Evolutionary conservation across 148 eudicot species (phyloP).

Genomic region (Amaranthus hypochondriacus): DNA sequence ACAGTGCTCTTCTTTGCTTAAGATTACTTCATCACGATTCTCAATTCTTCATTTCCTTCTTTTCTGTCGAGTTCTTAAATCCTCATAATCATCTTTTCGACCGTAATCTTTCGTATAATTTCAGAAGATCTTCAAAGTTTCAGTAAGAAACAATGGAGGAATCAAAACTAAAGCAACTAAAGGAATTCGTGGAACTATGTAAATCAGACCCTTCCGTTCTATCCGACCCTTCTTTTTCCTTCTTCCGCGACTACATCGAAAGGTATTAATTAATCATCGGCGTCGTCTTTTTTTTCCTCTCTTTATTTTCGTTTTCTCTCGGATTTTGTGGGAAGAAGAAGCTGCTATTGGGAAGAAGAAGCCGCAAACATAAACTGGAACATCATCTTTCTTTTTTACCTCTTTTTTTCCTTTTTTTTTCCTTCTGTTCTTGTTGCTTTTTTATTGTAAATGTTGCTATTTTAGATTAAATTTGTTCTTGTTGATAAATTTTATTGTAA

Average conservation of each 20-base stretch:
- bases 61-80: constrained; percentile 1
- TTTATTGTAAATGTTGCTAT: too few relatives aligned
- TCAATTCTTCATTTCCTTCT: background rate
- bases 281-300: background rate
- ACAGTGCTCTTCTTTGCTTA: too few relatives aligned
- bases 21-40: background rate
- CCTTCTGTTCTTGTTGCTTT: too few relatives aligned
- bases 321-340: background rate
- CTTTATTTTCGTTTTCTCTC: background rate
- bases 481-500: too few relatives aligned
- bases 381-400: too few relatives aligned
- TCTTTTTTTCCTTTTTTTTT: too few relatives aligned
- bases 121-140: background rate
- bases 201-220: constrained; percentile 61
- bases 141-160: constrained; percentile 48
- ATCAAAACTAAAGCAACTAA: constrained; percentile 43
- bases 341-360: too few relatives aligned
- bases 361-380: too few relatives aligned
- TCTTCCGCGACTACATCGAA: constrained; percentile 74
- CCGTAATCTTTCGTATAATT: background rate
- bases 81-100: background rate
- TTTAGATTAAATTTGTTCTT: too few relatives aligned
- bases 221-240: constrained; percentile 67
- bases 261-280: constrained; percentile 30
- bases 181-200: constrained; percentile 59